These are phyloP conservation scores for Ascochyta koolunga DNA, from an alignment of 2,329 filamentous ascomycete species.

Conservation along the genomic window DNA sequence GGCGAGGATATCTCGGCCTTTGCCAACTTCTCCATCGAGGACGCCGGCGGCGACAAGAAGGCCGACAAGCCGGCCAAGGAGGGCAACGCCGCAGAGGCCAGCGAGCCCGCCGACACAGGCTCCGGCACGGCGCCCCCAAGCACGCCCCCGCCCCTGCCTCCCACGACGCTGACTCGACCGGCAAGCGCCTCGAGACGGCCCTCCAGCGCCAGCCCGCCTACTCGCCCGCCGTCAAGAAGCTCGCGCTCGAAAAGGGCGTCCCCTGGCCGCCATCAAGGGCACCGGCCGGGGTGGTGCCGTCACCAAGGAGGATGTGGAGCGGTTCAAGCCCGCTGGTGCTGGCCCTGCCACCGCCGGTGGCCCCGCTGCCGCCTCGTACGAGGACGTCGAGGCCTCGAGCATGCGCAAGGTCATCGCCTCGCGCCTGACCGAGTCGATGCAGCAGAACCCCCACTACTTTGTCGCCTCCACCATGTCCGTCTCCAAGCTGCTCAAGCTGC, in stretches of 20 bases:
- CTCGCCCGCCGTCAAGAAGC: conserved; percentile 74
- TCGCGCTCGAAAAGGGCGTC: conserved; percentile 86
- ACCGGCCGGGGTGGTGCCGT: conserved; percentile 84
- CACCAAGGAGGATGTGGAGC: conserved; percentile 92
- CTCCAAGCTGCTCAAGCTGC: conserved; percentile 93
- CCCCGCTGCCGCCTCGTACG: conserved; percentile 70
- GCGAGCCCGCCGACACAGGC: conserved; percentile 64
- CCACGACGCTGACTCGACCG: conserved; percentile 74
- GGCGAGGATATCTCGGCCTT: conserved; percentile 86
- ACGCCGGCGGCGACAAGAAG: conserved; percentile 85
- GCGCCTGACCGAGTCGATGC: conserved; percentile 85
- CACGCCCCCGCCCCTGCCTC: conserved; percentile 61
- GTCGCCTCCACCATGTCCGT: conserved; percentile 91
- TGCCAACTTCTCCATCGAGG: conserved; percentile 83
- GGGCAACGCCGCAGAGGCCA: conserved; percentile 62
- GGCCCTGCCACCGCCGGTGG: conserved; percentile 62
- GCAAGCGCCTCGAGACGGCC: conserved; percentile 79
- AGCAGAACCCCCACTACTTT: conserved; percentile 98
- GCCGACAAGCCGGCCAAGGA: conserved; percentile 69
- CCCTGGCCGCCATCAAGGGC: conserved; percentile 80
- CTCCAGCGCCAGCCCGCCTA: conserved; percentile 82
- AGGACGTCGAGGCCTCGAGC: conserved; percentile 81
- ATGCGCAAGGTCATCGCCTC: conserved; percentile 99
- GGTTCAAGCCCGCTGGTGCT: conserved; percentile 66
- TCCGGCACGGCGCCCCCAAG: conserved; percentile 64